Base-by-base conservation (phyloP, 2,329 filamentous ascomycete genomes). In the Colletotrichum australisinense region DNA sequence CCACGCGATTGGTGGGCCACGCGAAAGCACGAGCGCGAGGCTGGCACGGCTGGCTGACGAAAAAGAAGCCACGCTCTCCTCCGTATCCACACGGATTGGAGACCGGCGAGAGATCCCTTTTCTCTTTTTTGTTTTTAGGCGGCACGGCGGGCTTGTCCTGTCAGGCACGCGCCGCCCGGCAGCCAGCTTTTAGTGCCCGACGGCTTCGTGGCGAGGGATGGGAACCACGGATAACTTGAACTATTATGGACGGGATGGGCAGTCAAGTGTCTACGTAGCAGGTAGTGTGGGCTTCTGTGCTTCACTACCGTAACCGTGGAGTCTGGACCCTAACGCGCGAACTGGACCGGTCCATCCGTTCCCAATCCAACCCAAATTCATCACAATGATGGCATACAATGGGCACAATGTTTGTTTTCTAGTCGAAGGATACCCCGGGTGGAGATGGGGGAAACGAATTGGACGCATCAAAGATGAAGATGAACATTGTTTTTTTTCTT, bases 121-220 rank as follows among this genome's bases (percentile, higher is more conserved):
- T 8, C 19, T 46, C 3, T 46, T 19, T 46, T 42, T 42, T 19
- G 6, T 19, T 19, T 8, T 49, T 49, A 6, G 19, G 42, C 42
- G 22, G 30, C 38, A 42, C 38, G 38, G 38, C 38, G 38, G 38
- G 38, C 38, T 42, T 42, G 38, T 42, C 22, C 26, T 53, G 46
- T 38, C 62, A 55, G 49, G 62, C 49, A 55, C 52, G 28, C 14
- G 22, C 46, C 14, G n/a, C 22, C 32, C 26, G 58, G 32, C 57
- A 28, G 19, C 35, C 52, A n/a, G 68, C 52, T 35, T 49, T 49
- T 46, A 49, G 46, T 71, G 46, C 55, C 63, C 55, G 30, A 69
- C 28, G 38, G n/a, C 38, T 42, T 42, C 38, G 16, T 19, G 38
- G 38, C 38, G 38, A 42, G 38, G 38, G 38, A 42, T 19, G 38